Conservation (phyloP, 2,329 filamentous ascomycete genomes). For the Clonostachys rhizophaga region DNA sequence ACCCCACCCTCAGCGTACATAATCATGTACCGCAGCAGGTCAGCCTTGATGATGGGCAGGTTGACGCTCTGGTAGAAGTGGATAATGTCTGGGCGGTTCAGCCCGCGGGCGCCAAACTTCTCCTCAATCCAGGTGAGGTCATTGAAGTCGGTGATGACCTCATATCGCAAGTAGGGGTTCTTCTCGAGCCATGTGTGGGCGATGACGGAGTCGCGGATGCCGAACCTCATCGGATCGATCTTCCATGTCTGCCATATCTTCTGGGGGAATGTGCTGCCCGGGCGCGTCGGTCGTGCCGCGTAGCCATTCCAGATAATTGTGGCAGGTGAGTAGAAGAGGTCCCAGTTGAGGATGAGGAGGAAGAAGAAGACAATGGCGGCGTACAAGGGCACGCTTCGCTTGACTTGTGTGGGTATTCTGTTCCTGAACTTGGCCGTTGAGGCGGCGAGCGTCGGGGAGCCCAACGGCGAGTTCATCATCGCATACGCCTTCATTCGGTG, state of each 20-base stretch:
- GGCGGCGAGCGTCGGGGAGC: constrained; percentile 19
- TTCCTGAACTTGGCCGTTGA: constrained; percentile 24
- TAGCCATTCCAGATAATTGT: constrained; percentile 10
- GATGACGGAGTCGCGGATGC: constrained; percentile 3
- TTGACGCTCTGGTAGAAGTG: constrained; percentile 3
- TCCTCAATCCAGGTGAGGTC: constrained; percentile 59
- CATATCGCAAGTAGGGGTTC: constrained; percentile 6
- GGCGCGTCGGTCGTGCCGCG: background rate
- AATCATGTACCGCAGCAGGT: constrained; percentile 17
- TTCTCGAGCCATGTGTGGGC: constrained; percentile 7
- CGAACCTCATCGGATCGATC: constrained; percentile 23
- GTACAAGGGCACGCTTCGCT: constrained; percentile 40
- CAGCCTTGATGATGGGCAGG: constrained; percentile 18
- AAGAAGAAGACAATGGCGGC: constrained; percentile 35
- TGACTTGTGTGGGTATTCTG: constrained; percentile 40
- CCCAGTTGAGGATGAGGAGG: constrained; percentile 39
- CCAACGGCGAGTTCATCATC: constrained; percentile 14
- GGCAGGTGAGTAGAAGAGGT: constrained; percentile 24
- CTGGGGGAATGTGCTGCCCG: constrained; percentile 25
- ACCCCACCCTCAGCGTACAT: constrained; percentile 21
- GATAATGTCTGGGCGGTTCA: constrained; percentile 41
- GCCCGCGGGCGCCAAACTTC: constrained; percentile 59
- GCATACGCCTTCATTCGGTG: background rate
- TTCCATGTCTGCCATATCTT: constrained; percentile 54
- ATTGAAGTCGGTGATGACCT: constrained; percentile 10